A percentile compares a stretch with the other conserved stretches of the same genome.
Conservation (phyloP, 371 early-diverging fungal genomes). For the Enteropsectra breve region DNA sequence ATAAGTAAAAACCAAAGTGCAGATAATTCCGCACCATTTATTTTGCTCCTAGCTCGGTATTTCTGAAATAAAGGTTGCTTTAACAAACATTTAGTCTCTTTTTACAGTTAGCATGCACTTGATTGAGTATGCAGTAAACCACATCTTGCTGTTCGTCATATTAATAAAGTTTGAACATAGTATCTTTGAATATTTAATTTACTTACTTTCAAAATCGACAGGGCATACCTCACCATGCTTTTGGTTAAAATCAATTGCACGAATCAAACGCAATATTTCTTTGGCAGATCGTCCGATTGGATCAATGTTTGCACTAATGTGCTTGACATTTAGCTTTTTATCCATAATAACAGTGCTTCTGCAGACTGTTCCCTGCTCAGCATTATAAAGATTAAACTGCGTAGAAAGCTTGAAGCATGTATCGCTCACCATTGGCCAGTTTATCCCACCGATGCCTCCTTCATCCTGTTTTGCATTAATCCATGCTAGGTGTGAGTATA, state of each 20-base stretch:
- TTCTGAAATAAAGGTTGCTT: too few species aligned
- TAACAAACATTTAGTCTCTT: too few species aligned
- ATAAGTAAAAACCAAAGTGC: too few species aligned
- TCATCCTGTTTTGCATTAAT: slow-evolving; percentile 66
- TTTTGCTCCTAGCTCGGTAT: too few species aligned
- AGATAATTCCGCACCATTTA: too few species aligned
- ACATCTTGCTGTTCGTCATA: too few species aligned
- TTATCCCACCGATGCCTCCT: slow-evolving; percentile 74
- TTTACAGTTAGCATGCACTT: too few species aligned
- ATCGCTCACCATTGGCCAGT: slow-evolving; percentile 65
- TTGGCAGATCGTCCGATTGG: slow-evolving; percentile 83
- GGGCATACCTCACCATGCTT: slow-evolving; percentile 65
- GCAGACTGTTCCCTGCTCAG: slow-evolving; percentile 62
- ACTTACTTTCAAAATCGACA: slow-evolving; percentile 47
- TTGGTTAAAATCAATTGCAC: slow-evolving; percentile 75
- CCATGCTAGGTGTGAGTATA: slow-evolving; percentile 67
- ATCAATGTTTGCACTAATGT: slow-evolving; percentile 68
- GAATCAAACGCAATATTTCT: slow-evolving; percentile 79
- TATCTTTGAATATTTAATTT: slow-evolving; percentile 9
- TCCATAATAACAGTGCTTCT: slow-evolving; percentile 75
- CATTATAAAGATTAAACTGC: slow-evolving; percentile 70
- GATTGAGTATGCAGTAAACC: too few species aligned
- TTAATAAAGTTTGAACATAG: too few species aligned
- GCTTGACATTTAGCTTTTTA: slow-evolving; percentile 70
- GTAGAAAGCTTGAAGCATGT: slow-evolving; percentile 70